These are phyloP conservation scores for Nemania sp. DNA, from an alignment of 2,329 filamentous ascomycete genomes.

Conservation along the genomic window DNA sequence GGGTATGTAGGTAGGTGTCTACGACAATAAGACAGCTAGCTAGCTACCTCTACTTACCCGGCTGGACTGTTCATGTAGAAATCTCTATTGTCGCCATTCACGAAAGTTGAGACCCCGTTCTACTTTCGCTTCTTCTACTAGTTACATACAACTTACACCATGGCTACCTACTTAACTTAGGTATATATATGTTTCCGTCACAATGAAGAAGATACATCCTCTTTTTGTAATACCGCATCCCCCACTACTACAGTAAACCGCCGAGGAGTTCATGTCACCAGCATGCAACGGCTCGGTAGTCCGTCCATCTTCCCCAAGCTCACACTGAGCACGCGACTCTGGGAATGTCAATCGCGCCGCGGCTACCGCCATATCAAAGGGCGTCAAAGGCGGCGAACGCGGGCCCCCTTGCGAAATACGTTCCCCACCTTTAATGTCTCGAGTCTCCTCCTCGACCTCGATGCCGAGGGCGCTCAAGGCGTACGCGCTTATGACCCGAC, in stretches of 20 bases:
- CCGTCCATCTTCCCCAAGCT: slow-evolving; percentile 32
- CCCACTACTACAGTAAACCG: no score
- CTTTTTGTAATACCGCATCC: not conserved
- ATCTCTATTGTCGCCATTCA: slow-evolving; percentile 1
- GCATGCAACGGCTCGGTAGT: slow-evolving; percentile 43
- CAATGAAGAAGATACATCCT: not conserved
- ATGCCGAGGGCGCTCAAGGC: slow-evolving; percentile 58
- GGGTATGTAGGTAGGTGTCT: not conserved
- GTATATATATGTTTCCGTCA: slow-evolving; percentile 11
- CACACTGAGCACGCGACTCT: slow-evolving; percentile 25
- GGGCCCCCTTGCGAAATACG: slow-evolving; percentile 37
- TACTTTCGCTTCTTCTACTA: slow-evolving; percentile 5
- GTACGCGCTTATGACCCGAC: slow-evolving; percentile 57
- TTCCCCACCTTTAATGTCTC: slow-evolving; percentile 53
- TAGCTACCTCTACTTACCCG: not conserved
- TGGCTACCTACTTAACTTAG: slow-evolving; percentile 9
- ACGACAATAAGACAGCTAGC: not conserved
- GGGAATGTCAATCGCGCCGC: slow-evolving; percentile 33
- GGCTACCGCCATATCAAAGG: not conserved
- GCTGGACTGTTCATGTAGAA: no score
- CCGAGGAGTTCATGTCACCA: not conserved
- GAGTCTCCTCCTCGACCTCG: slow-evolving; percentile 63
- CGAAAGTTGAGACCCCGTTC: not conserved
- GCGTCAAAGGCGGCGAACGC: not conserved
- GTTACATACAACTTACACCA: no score